phyloP scores from a whole-genome alignment of 2,329 filamentous ascomycete genomes.

The Rhinocladiella mackenziei region DNA sequence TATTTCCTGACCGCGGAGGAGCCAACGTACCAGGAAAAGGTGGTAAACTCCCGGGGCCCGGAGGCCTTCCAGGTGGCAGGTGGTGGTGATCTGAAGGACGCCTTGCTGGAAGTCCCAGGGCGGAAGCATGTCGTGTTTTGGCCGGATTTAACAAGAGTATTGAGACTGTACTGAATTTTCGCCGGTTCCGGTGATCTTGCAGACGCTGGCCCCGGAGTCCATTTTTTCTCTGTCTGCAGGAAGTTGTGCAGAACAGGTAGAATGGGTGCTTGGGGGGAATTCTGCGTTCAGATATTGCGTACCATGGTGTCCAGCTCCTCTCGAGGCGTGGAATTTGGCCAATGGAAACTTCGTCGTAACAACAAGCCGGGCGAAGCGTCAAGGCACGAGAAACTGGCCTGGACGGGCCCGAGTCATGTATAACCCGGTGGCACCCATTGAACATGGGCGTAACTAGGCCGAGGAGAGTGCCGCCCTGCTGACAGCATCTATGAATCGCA shows the following conservation, averaged over 20 bases:
- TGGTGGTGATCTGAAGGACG: background rate
- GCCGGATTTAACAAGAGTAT: no score
- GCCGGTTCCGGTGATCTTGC: background rate
- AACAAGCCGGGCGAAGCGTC: constrained; percentile 16
- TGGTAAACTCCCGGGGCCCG: background rate
- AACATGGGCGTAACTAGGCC: constrained; percentile 10
- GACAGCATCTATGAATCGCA: background rate
- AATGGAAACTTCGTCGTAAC: constrained; percentile 13
- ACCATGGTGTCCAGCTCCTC: constrained; percentile 2
- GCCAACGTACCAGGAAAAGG: background rate
- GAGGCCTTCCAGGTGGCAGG: background rate
- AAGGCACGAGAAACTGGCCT: constrained; percentile 1
- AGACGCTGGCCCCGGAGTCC: no score
- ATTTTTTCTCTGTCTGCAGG: no score
- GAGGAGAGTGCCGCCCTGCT: background rate
- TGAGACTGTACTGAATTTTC: no score
- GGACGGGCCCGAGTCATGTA: constrained; percentile 11
- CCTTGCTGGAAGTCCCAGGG: background rate
- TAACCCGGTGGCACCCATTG: constrained; percentile 14
- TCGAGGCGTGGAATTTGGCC: constrained; percentile 16
- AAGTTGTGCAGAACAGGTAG: background rate
- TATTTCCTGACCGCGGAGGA: constrained; percentile 1
- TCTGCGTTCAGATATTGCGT: no score
- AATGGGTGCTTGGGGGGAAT: background rate
- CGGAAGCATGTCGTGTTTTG: background rate